These are phyloP conservation scores for Penicillium paneum DNA, from an alignment of 2,329 filamentous ascomycete genomes.

Conservation along the genomic window DNA sequence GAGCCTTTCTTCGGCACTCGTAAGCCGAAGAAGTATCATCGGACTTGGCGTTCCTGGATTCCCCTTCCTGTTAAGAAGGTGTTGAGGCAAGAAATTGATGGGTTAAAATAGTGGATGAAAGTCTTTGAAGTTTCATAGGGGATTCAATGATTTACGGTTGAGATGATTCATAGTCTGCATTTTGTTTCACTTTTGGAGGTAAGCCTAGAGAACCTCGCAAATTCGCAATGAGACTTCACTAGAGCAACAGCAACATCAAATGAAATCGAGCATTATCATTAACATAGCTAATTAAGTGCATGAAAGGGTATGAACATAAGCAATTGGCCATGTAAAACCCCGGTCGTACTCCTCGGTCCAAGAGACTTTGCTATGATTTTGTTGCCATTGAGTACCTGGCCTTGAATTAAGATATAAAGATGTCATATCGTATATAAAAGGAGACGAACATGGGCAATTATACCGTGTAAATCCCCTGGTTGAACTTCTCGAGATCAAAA, in stretches of 20 bases:
- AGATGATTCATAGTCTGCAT: neutral
- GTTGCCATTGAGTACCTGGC: conserved; percentile 87
- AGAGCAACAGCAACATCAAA: neutral
- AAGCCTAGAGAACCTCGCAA: neutral
- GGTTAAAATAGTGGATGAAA: neutral
- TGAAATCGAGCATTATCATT: neutral
- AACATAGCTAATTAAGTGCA: neutral
- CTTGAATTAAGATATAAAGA: conserved; percentile 32
- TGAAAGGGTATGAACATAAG: neutral
- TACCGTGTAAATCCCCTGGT: conserved; percentile 57
- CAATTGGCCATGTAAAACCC: conserved; percentile 51
- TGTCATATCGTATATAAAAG: neutral
- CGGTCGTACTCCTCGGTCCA: conserved; percentile 69
- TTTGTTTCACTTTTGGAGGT: neutral
- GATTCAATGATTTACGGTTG: neutral
- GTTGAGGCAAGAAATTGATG: neutral
- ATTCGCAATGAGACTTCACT: neutral
- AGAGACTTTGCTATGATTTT: conserved; percentile 72
- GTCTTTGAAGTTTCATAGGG: conserved; percentile 10
- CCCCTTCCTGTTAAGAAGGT: neutral
- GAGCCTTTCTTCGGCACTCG: neutral
- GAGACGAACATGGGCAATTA: conserved; percentile 12
- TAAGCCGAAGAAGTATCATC: neutral
- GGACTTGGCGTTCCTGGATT: conserved; percentile 1
- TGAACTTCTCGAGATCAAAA: conserved; percentile 79